Evolutionary conservation across 768 basidiomycete genomes (phyloP), one percentile per base, ranked within the genome.

Genomic region (Amanita jacksonii): DNA sequence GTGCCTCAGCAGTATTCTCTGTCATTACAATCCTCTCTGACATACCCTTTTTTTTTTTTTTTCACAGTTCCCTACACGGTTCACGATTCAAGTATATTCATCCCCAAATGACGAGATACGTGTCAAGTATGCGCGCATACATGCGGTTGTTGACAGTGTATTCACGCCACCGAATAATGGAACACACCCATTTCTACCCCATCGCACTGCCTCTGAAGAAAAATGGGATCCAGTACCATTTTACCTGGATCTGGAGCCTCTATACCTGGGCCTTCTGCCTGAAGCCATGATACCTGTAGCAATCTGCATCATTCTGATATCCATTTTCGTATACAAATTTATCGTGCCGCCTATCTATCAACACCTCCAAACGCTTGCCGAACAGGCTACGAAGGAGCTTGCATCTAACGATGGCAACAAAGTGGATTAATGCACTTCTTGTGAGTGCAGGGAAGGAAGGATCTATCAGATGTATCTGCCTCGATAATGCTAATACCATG

Each of bases 201-300:
- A 45, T 31, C 33, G 50, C 41, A 50, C 48, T 25, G 23, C 52
- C 43, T 44, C 50, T 31, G 50, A 52, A 23, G 34, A 51, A 12
- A 47, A 42, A 10, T 62, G 51, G n/a, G 49, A 53, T 19, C 41
- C 55, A 0, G 68, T 83, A 4, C 67, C 79, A 3, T 66, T 84
- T 50, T 57, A 68, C 44, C 51, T 84, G 12, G 58, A 65, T 15
- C 54, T 85, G 34, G 83, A 85, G 52, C 83, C 77, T 20, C 58
- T 77, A 1, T 67, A 73, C 43, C 53, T 77, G n/a, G 78, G 76
- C 12, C 57, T 79, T 18, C 56, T 85, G 22, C 82, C 82, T 7
- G 65, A 66, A 13, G 72, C 78, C 0, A 56, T 81, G n/a, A 40
- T 65, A 7, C 67, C 69, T 1, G 59, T 63, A 2, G 45, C 66